A percentile compares a stretch with the other conserved stretches of the same genome.
phyloP scores from a whole-genome alignment of 352 stramenopile genomes.

The Phytophthora quininea region DNA sequence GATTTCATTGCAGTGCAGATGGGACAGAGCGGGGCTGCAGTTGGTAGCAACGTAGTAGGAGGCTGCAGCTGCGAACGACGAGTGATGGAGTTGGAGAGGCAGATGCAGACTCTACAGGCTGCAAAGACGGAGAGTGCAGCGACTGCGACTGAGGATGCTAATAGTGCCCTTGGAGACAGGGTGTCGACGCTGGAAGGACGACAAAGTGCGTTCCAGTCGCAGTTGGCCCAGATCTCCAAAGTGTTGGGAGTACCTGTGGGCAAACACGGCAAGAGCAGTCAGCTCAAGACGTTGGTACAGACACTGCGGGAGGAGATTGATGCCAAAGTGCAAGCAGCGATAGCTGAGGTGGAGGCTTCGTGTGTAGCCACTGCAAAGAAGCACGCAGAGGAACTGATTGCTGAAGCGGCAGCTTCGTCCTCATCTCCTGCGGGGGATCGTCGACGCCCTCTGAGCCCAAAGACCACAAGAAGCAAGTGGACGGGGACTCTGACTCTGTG shows the following conservation, averaged over 20 bases:
- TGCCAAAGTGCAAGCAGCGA: constrained; percentile 26
- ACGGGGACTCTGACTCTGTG: constrained; percentile 9
- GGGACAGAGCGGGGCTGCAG: constrained; percentile 1
- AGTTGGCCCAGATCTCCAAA: constrained; percentile 67
- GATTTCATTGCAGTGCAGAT: constrained; percentile 61
- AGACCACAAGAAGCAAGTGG: constrained; percentile 16
- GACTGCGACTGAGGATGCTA: constrained; percentile 9
- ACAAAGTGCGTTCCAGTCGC: constrained; percentile 75
- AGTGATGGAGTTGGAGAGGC: constrained; percentile 61
- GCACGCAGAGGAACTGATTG: constrained; percentile 19
- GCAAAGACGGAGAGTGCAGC: constrained; percentile 3
- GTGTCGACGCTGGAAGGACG: constrained; percentile 75
- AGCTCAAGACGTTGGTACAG: constrained; percentile 76
- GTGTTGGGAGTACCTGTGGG: constrained; percentile 65
- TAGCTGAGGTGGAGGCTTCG: constrained; percentile 5
- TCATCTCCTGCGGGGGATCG: constrained; percentile 20
- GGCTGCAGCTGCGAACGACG: constrained; percentile 57
- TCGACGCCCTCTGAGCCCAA: constrained; percentile 17
- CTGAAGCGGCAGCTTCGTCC: constrained; percentile 15
- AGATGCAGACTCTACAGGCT: constrained; percentile 48
- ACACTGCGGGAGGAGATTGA: constrained; percentile 74
- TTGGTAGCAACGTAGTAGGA: neutral
- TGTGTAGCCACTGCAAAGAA: constrained; percentile 22
- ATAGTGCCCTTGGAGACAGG: constrained; percentile 54
- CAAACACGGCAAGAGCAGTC: constrained; percentile 72